Evolutionary conservation across 768 basidiomycete genomes (phyloP).

Genomic region (Mycena galericulata): DNA sequence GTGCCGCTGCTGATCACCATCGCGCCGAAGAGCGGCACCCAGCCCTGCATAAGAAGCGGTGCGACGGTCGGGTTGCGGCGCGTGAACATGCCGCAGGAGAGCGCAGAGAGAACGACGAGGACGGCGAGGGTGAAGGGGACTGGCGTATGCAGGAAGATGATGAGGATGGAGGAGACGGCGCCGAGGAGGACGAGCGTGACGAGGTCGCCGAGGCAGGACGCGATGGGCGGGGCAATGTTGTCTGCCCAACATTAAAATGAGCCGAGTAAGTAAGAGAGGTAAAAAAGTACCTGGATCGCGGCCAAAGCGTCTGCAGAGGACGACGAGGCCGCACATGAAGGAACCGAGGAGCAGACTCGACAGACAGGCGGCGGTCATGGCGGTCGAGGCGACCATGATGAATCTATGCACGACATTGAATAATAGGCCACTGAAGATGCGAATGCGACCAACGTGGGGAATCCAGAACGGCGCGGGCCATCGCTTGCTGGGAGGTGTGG

Average conservation of each 20-base stretch:
- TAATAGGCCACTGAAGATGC: slow-evolving; percentile 12
- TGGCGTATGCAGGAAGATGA: slow-evolving; percentile 72
- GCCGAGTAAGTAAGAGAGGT: background rate
- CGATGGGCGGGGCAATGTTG: slow-evolving; percentile 96
- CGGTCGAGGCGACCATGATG: slow-evolving; percentile 78
- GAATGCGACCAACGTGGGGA: slow-evolving; percentile 48
- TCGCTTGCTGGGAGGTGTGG: slow-evolving; percentile 27
- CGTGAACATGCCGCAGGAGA: slow-evolving; percentile 65
- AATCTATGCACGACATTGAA: slow-evolving; percentile 60
- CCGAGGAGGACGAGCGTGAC: slow-evolving; percentile 89
- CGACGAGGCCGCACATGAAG: slow-evolving; percentile 90
- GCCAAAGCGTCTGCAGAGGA: slow-evolving; percentile 79
- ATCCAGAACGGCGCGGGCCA: slow-evolving; percentile 45
- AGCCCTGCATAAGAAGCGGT: slow-evolving; percentile 84
- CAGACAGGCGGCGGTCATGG: slow-evolving; percentile 85
- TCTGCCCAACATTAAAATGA: slow-evolving; percentile 56
- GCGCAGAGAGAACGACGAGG: slow-evolving; percentile 59
- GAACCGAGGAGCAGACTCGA: slow-evolving; percentile 87
- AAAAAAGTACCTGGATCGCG: slow-evolving; percentile 81
- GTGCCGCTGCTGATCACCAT: slow-evolving; percentile 91
- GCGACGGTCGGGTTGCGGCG: slow-evolving; percentile 76
- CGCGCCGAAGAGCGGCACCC: slow-evolving; percentile 91
- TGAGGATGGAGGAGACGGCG: slow-evolving; percentile 76
- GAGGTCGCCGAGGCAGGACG: slow-evolving; percentile 92
- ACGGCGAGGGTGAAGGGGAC: slow-evolving; percentile 70